A percentile compares a stretch with the other conserved stretches of the same genome.
Evolutionary conservation across 169 alveolate genomes (phyloP).

Genomic region (Babesia bigemina): DNA sequence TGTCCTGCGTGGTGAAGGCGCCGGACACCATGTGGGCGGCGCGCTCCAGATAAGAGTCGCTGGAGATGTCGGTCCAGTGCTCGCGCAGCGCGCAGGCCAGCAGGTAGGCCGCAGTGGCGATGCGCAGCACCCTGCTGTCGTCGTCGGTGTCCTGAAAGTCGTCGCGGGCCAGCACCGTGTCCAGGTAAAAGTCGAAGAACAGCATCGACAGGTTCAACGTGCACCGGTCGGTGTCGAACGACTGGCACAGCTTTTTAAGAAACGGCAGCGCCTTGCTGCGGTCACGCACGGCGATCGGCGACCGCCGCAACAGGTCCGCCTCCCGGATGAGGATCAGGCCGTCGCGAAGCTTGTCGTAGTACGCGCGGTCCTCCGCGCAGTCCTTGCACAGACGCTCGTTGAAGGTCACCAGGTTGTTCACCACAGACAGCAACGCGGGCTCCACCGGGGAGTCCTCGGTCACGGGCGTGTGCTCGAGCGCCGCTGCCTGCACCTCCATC

Average conservation of each 20-base stretch:
- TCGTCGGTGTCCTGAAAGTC: background rate
- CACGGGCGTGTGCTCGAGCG: background rate
- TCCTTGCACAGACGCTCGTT: slow-evolving; percentile 37
- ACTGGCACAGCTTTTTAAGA: slow-evolving; percentile 26
- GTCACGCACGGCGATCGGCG: slow-evolving; percentile 11
- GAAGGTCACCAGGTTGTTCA: slow-evolving; percentile 28
- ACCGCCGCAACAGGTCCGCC: slow-evolving; percentile 26
- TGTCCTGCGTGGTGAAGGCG: slow-evolving; percentile 58
- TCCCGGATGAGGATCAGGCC: slow-evolving; percentile 36
- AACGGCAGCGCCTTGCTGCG: slow-evolving; percentile 42
- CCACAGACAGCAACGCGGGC: background rate
- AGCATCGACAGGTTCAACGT: slow-evolving; percentile 51
- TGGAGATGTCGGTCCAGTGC: slow-evolving; percentile 65
- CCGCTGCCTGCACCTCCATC: slow-evolving; percentile 19
- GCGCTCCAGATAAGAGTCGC: slow-evolving; percentile 58
- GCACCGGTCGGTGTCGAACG: slow-evolving; percentile 62
- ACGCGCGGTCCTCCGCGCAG: slow-evolving; percentile 46
- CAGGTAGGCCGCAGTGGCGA: slow-evolving; percentile 55
- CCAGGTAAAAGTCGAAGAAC: slow-evolving; percentile 50
- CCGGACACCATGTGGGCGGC: slow-evolving; percentile 34
- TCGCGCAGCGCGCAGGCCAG: slow-evolving; percentile 64
- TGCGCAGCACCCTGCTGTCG: slow-evolving; percentile 34
- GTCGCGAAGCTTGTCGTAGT: slow-evolving; percentile 27
- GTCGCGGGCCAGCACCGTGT: slow-evolving; percentile 1
- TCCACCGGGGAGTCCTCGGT: slow-evolving; percentile 1